Conservation (phyloP, 2,329 filamentous ascomycete genomes). For the Fusarium chaquense region DNA sequence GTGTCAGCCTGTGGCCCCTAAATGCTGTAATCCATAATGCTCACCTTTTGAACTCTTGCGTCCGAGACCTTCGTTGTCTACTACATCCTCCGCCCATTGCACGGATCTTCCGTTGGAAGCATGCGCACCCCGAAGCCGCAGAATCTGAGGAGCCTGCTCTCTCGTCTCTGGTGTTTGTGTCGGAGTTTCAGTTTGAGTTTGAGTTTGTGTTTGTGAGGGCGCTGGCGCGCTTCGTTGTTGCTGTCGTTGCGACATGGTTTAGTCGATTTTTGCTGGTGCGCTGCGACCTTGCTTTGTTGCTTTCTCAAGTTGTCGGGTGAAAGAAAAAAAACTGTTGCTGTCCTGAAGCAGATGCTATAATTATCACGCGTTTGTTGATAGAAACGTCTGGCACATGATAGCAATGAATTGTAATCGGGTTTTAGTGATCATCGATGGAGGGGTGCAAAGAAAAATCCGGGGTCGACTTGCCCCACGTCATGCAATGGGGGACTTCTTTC, state of each 20-base stretch:
- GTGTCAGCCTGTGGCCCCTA: slow-evolving; percentile 1
- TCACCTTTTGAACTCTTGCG: slow-evolving; percentile 94
- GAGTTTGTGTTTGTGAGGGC: slow-evolving; percentile 51
- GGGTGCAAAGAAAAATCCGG: slow-evolving; percentile 35
- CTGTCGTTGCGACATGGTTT: slow-evolving; percentile 51
- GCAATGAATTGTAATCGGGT: slow-evolving; percentile 24
- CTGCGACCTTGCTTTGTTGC: neutral
- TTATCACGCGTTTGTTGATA: slow-evolving; percentile 30
- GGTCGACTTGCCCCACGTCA: slow-evolving; percentile 40
- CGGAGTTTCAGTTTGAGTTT: slow-evolving; percentile 46
- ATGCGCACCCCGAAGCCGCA: slow-evolving; percentile 66
- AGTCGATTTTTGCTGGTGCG: neutral
- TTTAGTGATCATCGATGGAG: slow-evolving; percentile 32
- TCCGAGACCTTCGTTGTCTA: slow-evolving; percentile 95
- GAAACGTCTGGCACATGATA: slow-evolving; percentile 30
- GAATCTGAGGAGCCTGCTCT: slow-evolving; percentile 54
- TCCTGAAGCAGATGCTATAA: neutral
- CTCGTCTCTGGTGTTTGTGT: slow-evolving; percentile 46
- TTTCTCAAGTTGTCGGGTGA: neutral
- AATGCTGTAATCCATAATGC: slow-evolving; percentile 25
- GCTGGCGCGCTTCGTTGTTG: slow-evolving; percentile 47
- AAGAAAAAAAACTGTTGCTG: neutral
- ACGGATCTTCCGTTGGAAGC: slow-evolving; percentile 70
- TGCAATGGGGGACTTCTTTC: neutral
- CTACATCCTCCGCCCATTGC: slow-evolving; percentile 90